Base-by-base conservation (phyloP, 1,284 basidiomycete genomes). In the Sphagnurus paluster region DNA sequence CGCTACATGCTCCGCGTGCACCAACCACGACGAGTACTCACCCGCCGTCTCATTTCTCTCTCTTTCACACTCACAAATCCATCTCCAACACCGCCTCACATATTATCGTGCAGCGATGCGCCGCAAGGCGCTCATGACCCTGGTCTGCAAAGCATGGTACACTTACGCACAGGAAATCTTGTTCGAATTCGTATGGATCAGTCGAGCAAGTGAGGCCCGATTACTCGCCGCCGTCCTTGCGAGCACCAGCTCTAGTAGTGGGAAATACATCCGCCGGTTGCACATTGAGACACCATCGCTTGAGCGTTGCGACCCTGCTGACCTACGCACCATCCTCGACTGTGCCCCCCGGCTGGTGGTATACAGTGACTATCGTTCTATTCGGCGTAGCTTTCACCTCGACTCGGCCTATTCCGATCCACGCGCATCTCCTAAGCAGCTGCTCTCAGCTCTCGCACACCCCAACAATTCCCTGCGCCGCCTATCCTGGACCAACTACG, bases 101-200 rank as follows among this genome's bases (percentile, higher is more conserved):
- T 66, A 70, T 20, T 83, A 87, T 56, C 66, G 68, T 25, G 51
- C 62, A 2, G 59, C 67, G 48, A 76, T 86, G 69, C 57, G 54
- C 7, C 64, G 67, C 48, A 85, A 85, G 56, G 65, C 67, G 20
- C 62, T 65, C 41, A 61, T 85, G 17, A 70, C 77, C 4, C 66
- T 77, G 32, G 84, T 87, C 5, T 80, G 65, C 55, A 71, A 73
- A 39, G 60, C 66, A 5, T 87, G 80, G 80, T 69, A 79, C 58
- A 67, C 61, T 32, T 68, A 79, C 46, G 67, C 72, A 9, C 76
- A 78, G 49, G 72, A 74, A 36, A 72, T 76, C 35, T 60, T 87
- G 10, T 87, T 76, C 63, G 81, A 86, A 57, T 82, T 78, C 58
- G 72, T 87, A 33, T 85, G 85, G 85, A 79, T 88, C 53, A 69